A percentile compares a stretch with the other conserved stretches of the same genome.
phyloP scores from a whole-genome alignment of 257 asterid species.

The Nemophila menziesii region DNA sequence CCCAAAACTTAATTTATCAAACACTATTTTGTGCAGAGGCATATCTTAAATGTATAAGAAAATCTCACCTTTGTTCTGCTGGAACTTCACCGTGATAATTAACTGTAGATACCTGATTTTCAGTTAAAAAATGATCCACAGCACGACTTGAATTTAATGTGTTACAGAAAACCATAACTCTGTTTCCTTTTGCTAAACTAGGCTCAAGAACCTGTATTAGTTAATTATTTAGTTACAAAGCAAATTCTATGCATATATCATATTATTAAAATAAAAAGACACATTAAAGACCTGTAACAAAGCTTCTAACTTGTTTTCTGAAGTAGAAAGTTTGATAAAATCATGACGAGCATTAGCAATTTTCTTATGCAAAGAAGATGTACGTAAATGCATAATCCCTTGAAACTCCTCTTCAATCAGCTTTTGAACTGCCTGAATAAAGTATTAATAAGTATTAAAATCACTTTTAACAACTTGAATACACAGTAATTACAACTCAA shows the following conservation, averaged over 20 bases:
- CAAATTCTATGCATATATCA: not conserved
- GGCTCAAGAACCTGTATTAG: conserved; percentile 88
- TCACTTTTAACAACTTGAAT: no score
- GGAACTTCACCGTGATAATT: conserved; percentile 99
- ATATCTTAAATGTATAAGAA: no score
- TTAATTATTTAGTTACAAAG: not conserved
- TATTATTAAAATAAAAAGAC: not conserved
- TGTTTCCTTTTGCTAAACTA: conserved; percentile 90
- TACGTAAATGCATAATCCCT: conserved; percentile 80
- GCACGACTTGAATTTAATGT: conserved; percentile 97
- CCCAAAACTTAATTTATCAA: conserved; percentile 2
- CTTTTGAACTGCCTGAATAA: conserved; percentile 61
- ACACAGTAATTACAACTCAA: conserved; percentile 1
- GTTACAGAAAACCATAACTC: conserved; percentile 97
- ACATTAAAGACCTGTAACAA: conserved; percentile 56
- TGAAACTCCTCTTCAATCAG: conserved; percentile 90
- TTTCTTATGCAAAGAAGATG: conserved; percentile 87
- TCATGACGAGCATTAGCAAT: conserved; percentile 93
- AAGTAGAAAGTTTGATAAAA: conserved; percentile 83
- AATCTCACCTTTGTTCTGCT: conserved; percentile 76
- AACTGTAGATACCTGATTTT: conserved; percentile 78
- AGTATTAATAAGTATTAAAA: no score
- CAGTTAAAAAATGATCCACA: conserved; percentile 77
- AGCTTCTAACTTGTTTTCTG: conserved; percentile 95
- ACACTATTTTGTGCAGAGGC: no score